A percentile compares a stretch with the other conserved stretches of the same genome.
Conservation (phyloP, 495 filamentous ascomycete species). For the Stereocaulon alpinum region DNA sequence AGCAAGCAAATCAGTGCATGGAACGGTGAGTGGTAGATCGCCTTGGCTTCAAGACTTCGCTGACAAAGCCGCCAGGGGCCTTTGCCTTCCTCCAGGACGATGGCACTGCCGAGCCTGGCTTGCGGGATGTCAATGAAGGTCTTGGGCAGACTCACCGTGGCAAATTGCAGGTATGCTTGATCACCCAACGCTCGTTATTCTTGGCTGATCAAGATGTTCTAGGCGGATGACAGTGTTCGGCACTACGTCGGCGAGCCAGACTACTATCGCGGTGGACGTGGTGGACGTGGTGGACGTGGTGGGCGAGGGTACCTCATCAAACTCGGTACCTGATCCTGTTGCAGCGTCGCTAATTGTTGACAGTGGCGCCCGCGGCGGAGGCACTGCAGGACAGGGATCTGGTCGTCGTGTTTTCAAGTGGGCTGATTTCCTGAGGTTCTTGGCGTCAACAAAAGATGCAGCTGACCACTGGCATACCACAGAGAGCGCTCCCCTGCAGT, state of each 20-base stretch:
- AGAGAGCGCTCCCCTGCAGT: not conserved
- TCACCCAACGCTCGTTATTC: not conserved
- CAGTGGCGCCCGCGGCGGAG: slow-evolving; percentile 3
- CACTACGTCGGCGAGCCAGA: not conserved
- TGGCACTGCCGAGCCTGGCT: slow-evolving; percentile 8
- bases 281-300: slow-evolving; percentile 7
- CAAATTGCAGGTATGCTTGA: not conserved
- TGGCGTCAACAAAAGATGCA: not conserved
- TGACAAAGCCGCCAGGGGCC: slow-evolving; percentile 3
- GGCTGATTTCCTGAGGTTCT: not conserved
- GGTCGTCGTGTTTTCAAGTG: not conserved
- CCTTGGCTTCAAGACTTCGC: too few species aligned
- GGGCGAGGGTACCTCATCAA: not conserved
- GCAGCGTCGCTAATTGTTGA: not conserved
- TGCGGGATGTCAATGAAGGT: slow-evolving; percentile 18
- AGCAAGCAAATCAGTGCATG: not conserved
- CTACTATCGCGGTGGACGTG: not conserved
- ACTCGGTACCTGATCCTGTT: not conserved
- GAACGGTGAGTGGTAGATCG: not conserved
- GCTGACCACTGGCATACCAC: not conserved
- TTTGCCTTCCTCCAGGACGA: slow-evolving; percentile 15
- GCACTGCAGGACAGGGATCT: not conserved
- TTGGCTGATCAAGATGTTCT: not conserved
- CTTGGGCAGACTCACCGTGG: slow-evolving; percentile 8
- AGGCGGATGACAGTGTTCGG: not conserved